A percentile compares a stretch with the other conserved stretches of the same genome.
Evolutionary conservation across 2,329 filamentous ascomycete genomes (phyloP).

Genomic region (Ascochyta fabae): DNA sequence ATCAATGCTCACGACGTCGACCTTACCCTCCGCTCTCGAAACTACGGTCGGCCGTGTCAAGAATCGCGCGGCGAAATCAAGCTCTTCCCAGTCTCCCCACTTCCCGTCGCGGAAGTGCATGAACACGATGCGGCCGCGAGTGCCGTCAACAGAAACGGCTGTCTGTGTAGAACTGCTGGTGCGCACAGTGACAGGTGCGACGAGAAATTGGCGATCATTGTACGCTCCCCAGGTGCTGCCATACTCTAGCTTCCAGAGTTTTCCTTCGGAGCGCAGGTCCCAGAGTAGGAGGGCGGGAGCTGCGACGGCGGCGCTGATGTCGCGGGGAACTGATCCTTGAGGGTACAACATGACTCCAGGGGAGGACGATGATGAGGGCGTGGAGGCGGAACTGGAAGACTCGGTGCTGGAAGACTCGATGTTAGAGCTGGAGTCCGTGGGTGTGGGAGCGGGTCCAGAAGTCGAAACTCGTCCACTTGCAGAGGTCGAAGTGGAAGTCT

Average conservation of each 20-base stretch:
- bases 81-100: slow-evolving; percentile 17
- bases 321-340: slow-evolving; percentile 1
- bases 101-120: slow-evolving; percentile 9
- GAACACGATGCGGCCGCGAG: slow-evolving; percentile 13
- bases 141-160: slow-evolving; percentile 13
- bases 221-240: slow-evolving; percentile 7
- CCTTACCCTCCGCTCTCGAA: background rate
- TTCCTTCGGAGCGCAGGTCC: background rate
- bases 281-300: slow-evolving; percentile 1
- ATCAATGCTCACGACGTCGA: slow-evolving; percentile 17
- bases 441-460: background rate
- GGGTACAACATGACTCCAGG: background rate
- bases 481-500: background rate
- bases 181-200: slow-evolving; percentile 11
- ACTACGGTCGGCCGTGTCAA: slow-evolving; percentile 5
- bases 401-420: background rate
- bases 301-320: slow-evolving; percentile 2
- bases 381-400: background rate
- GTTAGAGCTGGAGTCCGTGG: background rate
- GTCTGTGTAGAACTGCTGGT: slow-evolving; percentile 4
- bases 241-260: background rate
- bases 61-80: slow-evolving; percentile 1
- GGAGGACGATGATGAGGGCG: background rate
- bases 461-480: background rate
- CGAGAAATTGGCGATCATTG: slow-evolving; percentile 4